A percentile compares a stretch with the other conserved stretches of the same genome.
Conservation (phyloP, 352 stramenopile genomes). For the Phytophthora pisi region DNA sequence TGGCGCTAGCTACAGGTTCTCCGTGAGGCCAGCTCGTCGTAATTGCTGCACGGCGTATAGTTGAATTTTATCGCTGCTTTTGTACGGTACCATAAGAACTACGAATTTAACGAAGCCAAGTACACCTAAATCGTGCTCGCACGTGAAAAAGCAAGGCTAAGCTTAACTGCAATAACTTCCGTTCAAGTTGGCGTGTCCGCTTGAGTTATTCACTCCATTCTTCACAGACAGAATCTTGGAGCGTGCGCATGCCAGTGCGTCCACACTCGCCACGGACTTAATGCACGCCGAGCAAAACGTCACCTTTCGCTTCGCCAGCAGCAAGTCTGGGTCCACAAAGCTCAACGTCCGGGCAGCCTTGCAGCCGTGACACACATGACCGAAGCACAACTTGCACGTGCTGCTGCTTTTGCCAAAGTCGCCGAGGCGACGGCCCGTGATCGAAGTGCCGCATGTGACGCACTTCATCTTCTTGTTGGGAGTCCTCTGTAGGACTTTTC, state of each 20-base stretch:
- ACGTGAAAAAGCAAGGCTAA: too few species aligned
- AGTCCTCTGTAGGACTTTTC: slow-evolving; percentile 25
- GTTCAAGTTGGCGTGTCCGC: slow-evolving; percentile 6
- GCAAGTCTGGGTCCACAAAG: slow-evolving; percentile 37
- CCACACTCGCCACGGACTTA: slow-evolving; percentile 12
- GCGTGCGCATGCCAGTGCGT: slow-evolving; percentile 10
- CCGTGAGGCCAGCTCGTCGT: too few species aligned
- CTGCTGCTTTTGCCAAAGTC: slow-evolving; percentile 19
- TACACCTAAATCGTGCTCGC: too few species aligned
- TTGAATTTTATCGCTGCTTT: too few species aligned
- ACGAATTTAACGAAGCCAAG: too few species aligned
- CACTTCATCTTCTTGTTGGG: slow-evolving; percentile 23
- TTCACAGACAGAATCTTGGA: slow-evolving; percentile 15
- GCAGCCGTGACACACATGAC: slow-evolving; percentile 33
- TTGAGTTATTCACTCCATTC: slow-evolving; percentile 14
- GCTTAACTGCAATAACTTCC: too few species aligned
- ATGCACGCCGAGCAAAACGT: slow-evolving; percentile 39
- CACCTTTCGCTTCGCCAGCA: slow-evolving; percentile 35
- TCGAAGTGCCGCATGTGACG: slow-evolving; percentile 15
- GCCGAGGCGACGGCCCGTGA: slow-evolving; percentile 14
- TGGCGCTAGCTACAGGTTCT: too few species aligned
- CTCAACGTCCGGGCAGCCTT: slow-evolving; percentile 33
- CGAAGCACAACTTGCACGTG: slow-evolving; percentile 37
- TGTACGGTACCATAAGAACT: too few species aligned
- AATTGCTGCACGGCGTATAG: too few species aligned